A percentile compares a stretch with the other conserved stretches of the same genome.
Evolutionary conservation across 345 rosid species (phyloP).

Genomic region (Aegle marmelos): DNA sequence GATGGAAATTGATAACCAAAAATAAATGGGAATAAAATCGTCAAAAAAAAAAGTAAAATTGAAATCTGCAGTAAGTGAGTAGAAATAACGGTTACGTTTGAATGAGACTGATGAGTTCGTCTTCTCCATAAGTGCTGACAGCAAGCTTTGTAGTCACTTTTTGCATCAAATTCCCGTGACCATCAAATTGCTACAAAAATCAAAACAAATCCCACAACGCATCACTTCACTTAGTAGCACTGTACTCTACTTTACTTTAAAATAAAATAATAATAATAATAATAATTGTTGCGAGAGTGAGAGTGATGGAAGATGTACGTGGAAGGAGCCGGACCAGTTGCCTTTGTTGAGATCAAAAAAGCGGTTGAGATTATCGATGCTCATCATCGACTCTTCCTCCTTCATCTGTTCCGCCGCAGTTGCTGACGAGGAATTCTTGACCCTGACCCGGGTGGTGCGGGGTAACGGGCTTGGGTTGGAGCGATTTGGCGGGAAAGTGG

Average conservation of each 20-base stretch:
- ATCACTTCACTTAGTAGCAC: background rate
- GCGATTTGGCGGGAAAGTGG: conserved; percentile 18
- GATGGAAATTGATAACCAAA: background rate
- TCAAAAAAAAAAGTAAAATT: too few relatives aligned
- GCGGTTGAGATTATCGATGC: conserved; percentile 63
- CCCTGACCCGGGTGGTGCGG: conserved; percentile 31
- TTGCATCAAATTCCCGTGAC: conserved; percentile 60
- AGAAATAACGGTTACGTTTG: conserved; percentile 58
- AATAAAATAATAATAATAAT: too few relatives aligned
- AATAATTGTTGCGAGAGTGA: too few relatives aligned
- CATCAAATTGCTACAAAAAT: conserved; percentile 80
- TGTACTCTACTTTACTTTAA: too few relatives aligned
- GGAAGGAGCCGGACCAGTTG: conserved; percentile 82
- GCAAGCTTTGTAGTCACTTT: conserved; percentile 69
- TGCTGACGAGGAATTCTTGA: conserved; percentile 16
- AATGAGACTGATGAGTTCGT: conserved; percentile 77
- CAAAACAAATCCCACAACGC: background rate
- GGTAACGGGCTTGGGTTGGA: background rate
- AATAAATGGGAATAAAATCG: too few relatives aligned
- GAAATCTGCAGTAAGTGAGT: background rate
- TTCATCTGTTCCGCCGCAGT: conserved; percentile 29
- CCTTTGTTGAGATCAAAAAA: conserved; percentile 69
- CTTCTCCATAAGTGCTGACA: conserved; percentile 80
- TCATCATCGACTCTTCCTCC: conserved; percentile 41
- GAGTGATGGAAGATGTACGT: conserved; percentile 29